Evolutionary conservation across 2,329 filamentous ascomycete species (phyloP).

Genomic region (Arthrobotrys megalospora): DNA sequence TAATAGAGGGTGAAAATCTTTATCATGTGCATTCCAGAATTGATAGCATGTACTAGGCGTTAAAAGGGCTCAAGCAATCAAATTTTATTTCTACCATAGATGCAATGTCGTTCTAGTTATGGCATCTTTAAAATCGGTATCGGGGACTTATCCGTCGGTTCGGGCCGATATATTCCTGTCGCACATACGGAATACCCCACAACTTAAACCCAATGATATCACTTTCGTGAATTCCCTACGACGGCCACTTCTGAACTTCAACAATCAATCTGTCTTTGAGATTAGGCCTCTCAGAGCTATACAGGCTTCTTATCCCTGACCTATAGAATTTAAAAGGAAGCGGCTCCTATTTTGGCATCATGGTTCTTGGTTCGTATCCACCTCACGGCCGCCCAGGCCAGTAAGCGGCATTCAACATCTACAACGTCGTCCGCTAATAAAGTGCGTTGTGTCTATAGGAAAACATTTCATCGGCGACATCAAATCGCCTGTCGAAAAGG

Average conservation of each 20-base stretch:
- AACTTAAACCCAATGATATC: slow-evolving; percentile 45
- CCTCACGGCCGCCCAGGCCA: not conserved
- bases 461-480: slow-evolving; percentile 57
- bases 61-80: slow-evolving; percentile 28
- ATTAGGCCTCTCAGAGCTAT: not conserved
- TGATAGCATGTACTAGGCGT: slow-evolving; percentile 49
- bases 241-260: not conserved
- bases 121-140: not conserved
- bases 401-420: slow-evolving; percentile 2
- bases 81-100: not conserved
- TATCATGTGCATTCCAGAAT: not conserved
- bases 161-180: slow-evolving; percentile 31
- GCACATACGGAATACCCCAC: slow-evolving; percentile 52
- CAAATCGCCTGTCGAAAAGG: slow-evolving; percentile 48
- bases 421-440: slow-evolving; percentile 6
- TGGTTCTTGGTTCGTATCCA: slow-evolving; percentile 45
- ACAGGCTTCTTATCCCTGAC: not conserved
- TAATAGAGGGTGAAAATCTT: slow-evolving; percentile 75
- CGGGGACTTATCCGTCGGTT: slow-evolving; percentile 27
- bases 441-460: slow-evolving; percentile 38
- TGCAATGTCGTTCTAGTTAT: not conserved
- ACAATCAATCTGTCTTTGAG: not conserved
- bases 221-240: slow-evolving; percentile 21
- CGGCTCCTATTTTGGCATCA: not conserved
- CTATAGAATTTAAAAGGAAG: not conserved